Conservation (phyloP, 176 grass and related monocot species). For the Microstegium vimineum region DNA sequence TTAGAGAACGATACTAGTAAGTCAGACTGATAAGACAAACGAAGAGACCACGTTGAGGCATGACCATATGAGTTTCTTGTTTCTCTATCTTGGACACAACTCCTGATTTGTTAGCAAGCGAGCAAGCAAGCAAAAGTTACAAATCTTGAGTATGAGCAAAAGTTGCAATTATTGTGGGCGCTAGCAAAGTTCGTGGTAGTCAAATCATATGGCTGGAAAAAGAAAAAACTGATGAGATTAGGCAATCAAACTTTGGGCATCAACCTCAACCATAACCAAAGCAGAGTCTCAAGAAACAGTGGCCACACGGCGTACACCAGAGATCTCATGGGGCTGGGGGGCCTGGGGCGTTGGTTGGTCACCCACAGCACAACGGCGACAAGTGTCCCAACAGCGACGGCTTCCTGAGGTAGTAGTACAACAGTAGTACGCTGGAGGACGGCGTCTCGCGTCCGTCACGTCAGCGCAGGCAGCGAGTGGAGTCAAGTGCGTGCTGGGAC, state of each 20-base stretch:
- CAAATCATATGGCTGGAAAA: too few relatives aligned
- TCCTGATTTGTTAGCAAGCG: too few relatives aligned
- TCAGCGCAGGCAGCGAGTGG: neutral
- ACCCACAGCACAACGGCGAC: neutral
- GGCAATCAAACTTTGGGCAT: too few relatives aligned
- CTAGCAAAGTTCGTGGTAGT: neutral
- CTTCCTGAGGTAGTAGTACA: neutral
- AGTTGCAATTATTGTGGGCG: neutral
- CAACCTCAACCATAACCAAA: neutral
- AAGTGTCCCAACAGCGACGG: conserved; percentile 28
- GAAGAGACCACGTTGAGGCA: too few relatives aligned
- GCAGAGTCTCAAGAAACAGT: neutral
- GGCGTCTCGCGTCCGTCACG: neutral
- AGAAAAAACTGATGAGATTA: neutral
- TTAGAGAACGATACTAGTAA: too few relatives aligned
- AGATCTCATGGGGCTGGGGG: too few relatives aligned
- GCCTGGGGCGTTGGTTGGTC: neutral
- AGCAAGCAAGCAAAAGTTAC: neutral
- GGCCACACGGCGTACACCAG: neutral
- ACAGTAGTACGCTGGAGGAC: neutral
- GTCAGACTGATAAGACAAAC: too few relatives aligned
- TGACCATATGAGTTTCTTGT: too few relatives aligned
- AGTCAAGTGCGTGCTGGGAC: too few relatives aligned
- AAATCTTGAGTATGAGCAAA: neutral
- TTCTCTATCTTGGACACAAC: too few relatives aligned